phyloP scores from a whole-genome alignment of 2,329 filamentous ascomycete species.

The Diaporthe eres region DNA sequence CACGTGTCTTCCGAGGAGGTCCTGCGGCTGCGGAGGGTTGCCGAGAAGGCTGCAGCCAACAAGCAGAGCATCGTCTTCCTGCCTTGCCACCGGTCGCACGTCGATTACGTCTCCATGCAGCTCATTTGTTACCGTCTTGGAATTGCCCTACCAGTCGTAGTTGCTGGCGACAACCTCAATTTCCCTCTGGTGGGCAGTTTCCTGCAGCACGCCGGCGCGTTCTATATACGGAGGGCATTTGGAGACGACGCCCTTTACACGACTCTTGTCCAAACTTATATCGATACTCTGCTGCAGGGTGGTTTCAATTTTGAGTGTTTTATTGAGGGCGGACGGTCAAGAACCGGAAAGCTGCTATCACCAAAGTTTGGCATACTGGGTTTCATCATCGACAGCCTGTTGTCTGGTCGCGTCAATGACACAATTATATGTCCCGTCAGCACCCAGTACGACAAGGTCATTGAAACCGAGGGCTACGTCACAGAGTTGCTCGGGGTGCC shows the following conservation, averaged over 20 bases:
- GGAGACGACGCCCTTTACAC: conserved; percentile 92
- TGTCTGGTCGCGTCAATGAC: conserved; percentile 90
- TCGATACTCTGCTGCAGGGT: conserved; percentile 90
- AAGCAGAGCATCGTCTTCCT: conserved; percentile 97
- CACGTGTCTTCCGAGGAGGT: conserved; percentile 97
- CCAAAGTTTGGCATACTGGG: conserved; percentile 96
- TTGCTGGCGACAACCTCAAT: conserved; percentile 96
- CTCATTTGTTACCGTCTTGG: conserved; percentile 96
- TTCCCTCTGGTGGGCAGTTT: conserved; percentile 92
- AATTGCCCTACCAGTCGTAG: conserved; percentile 88
- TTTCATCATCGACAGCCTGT: conserved; percentile 90
- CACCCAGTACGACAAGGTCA: conserved; percentile 98
- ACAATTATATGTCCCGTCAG: conserved; percentile 95
- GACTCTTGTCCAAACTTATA: conserved; percentile 95
- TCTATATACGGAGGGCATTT: conserved; percentile 96
- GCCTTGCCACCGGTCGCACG: conserved; percentile 93
- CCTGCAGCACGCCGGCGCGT: conserved; percentile 94
- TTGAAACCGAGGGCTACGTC: conserved; percentile 97
- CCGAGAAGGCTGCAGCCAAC: conserved; percentile 84
- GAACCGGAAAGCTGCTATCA: conserved; percentile 92
- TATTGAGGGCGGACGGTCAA: conserved; percentile 92
- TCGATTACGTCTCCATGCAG: conserved; percentile 96
- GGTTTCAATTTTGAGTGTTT: conserved; percentile 98
- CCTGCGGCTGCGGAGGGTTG: conserved; percentile 83
- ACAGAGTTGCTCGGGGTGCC: conserved; percentile 93